Evolutionary conservation across 2,329 filamentous ascomycete genomes (phyloP).

Genomic region (Xylariales sp.): DNA sequence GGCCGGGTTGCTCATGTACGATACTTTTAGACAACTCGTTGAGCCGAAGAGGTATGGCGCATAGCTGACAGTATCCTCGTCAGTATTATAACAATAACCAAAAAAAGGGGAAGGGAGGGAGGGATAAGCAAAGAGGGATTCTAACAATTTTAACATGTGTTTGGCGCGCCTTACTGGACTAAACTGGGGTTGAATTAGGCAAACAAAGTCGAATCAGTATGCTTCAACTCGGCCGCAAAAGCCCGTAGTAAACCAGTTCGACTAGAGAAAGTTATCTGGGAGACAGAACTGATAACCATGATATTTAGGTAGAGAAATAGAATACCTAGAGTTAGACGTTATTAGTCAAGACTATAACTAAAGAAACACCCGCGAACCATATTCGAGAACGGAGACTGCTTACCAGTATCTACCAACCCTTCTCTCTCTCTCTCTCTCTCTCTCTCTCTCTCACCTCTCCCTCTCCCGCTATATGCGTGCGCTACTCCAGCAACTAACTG

Average conservation of each 20-base stretch:
- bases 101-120: background rate
- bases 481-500: slow-evolving; percentile 4
- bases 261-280: background rate
- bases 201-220: background rate
- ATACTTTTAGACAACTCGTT: slow-evolving; percentile 9
- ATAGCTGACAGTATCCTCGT: background rate
- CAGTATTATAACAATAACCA: background rate
- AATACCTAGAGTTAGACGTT: background rate
- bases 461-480: background rate
- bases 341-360: background rate
- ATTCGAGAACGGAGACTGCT: slow-evolving; percentile 9
- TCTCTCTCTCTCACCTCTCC: background rate
- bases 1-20: slow-evolving; percentile 7
- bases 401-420: background rate
- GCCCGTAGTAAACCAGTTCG: background rate
- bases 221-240: background rate
- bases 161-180: background rate
- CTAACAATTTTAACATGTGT: background rate
- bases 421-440: background rate
- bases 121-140: background rate
- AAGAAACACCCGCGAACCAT: slow-evolving; percentile 1
- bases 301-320: background rate
- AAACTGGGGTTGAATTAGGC: background rate
- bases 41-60: background rate
- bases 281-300: background rate